A percentile compares a stretch with the other conserved stretches of the same genome.
Conservation (phyloP, 2,329 filamentous ascomycete genomes). For the Aspergillus tanneri region DNA sequence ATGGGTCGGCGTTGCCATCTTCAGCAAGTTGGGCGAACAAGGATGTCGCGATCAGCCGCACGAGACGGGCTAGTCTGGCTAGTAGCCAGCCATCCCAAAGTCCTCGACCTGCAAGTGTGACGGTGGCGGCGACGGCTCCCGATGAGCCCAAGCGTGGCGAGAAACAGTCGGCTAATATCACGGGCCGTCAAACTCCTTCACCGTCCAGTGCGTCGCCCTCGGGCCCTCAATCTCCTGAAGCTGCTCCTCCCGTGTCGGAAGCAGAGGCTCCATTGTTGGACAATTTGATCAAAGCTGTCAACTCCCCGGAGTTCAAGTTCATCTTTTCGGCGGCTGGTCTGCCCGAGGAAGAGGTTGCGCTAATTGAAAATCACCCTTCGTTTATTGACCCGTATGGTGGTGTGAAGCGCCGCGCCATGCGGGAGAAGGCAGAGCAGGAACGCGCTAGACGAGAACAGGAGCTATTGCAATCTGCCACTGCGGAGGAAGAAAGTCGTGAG, state of each 20-base stretch:
- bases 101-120: constrained; percentile 61
- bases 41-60: constrained; percentile 64
- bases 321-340: constrained; percentile 52
- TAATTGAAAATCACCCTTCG: constrained; percentile 64
- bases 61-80: constrained; percentile 69
- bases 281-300: constrained; percentile 48
- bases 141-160: constrained; percentile 39
- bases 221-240: constrained; percentile 21
- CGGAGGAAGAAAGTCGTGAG: constrained; percentile 73
- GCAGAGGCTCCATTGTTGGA: constrained; percentile 36
- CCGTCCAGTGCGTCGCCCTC: constrained; percentile 24
- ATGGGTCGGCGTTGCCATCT: constrained; percentile 86
- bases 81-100: constrained; percentile 80
- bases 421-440: constrained; percentile 67
- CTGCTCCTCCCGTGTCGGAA: constrained; percentile 21
- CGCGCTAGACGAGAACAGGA: constrained; percentile 55
- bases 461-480: constrained; percentile 50
- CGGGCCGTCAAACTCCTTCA: constrained; percentile 28
- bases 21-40: constrained; percentile 88
- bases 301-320: constrained; percentile 53
- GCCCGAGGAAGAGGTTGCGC: constrained; percentile 49
- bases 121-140: constrained; percentile 36
- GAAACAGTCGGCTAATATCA: constrained; percentile 27
- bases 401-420: constrained; percentile 74
- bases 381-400: constrained; percentile 82